Percentiles rank a stretch among this genome's conserved stretches.
phyloP scores from a whole-genome alignment of 163 green algal genomes.

The Picocystis sp. region DNA sequence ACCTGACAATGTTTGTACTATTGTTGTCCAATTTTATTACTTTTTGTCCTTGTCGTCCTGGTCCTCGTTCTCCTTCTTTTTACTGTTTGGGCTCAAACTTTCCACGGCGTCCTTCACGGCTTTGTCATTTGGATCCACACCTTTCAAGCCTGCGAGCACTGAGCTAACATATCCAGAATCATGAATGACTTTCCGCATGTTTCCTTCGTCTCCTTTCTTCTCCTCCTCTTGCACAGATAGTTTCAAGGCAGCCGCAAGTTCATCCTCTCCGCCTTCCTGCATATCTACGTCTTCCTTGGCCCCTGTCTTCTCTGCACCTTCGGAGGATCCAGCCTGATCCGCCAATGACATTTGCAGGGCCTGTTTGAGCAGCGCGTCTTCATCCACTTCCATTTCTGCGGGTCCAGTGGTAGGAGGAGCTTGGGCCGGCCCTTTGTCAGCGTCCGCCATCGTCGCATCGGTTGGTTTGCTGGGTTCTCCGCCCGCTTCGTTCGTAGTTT shows the following conservation, averaged over 20 bases:
- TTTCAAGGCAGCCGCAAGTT: too few relatives aligned
- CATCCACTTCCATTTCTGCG: slow-evolving; percentile 24
- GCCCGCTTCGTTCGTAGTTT: background rate
- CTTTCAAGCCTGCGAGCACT: slow-evolving; percentile 27
- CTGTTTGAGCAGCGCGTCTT: slow-evolving; percentile 62
- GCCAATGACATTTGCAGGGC: slow-evolving; percentile 55
- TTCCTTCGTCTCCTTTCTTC: too few relatives aligned
- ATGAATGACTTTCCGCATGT: slow-evolving; percentile 13
- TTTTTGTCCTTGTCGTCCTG: too few relatives aligned
- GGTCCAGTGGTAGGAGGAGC: slow-evolving; percentile 3
- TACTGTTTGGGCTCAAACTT: too few relatives aligned
- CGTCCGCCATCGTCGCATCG: background rate
- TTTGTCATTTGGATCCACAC: slow-evolving; percentile 29
- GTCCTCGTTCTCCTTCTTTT: too few relatives aligned
- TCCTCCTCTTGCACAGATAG: too few relatives aligned
- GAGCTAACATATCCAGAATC: slow-evolving; percentile 19
- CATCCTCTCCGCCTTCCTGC: too few relatives aligned
- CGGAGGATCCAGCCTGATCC: slow-evolving; percentile 3
- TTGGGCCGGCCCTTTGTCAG: background rate
- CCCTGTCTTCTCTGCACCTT: background rate
- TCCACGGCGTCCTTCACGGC: slow-evolving; percentile 18
- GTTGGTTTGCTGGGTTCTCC: background rate
- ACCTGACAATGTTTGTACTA: too few relatives aligned
- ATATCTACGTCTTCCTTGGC: too few relatives aligned
- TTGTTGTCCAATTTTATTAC: too few relatives aligned